Conservation (phyloP, 306 rosid genomes). For the Vicia sativa region DNA sequence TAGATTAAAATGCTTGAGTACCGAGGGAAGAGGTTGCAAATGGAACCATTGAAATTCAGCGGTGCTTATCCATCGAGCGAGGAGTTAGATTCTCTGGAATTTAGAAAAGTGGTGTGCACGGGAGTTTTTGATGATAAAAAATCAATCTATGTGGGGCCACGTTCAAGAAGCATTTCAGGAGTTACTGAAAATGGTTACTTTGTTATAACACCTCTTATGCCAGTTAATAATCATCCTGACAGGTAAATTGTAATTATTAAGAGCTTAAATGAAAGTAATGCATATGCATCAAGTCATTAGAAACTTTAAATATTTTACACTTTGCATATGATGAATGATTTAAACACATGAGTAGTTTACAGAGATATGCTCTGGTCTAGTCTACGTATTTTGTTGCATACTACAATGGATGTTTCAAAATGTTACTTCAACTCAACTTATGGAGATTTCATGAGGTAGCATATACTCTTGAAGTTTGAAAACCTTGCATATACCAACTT, state of each 20-base stretch:
- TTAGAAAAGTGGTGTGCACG: slow-evolving; percentile 69
- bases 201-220: slow-evolving; percentile 86
- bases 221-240: slow-evolving; percentile 53
- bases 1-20: slow-evolving; percentile 76
- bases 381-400: neutral
- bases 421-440: neutral
- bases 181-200: slow-evolving; percentile 92
- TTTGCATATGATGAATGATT: neutral
- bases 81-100: slow-evolving; percentile 69
- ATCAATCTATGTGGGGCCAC: slow-evolving; percentile 88
- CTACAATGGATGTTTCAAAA: slow-evolving; percentile 2
- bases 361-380: neutral
- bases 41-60: slow-evolving; percentile 68
- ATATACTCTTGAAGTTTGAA: neutral
- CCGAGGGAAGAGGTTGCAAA: slow-evolving; percentile 69
- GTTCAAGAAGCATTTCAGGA: slow-evolving; percentile 97
- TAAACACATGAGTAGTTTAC: neutral
- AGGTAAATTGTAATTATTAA: slow-evolving; percentile 52
- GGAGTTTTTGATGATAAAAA: slow-evolving; percentile 79
- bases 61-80: slow-evolving; percentile 48
- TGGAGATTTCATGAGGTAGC: neutral
- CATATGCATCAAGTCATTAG: slow-evolving; percentile 14
- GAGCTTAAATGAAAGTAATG: slow-evolving; percentile 21
- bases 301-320: slow-evolving; percentile 1
- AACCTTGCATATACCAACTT: neutral